Conservation (phyloP, 805 yeast genomes). For the Torulaspora franciscae region DNA sequence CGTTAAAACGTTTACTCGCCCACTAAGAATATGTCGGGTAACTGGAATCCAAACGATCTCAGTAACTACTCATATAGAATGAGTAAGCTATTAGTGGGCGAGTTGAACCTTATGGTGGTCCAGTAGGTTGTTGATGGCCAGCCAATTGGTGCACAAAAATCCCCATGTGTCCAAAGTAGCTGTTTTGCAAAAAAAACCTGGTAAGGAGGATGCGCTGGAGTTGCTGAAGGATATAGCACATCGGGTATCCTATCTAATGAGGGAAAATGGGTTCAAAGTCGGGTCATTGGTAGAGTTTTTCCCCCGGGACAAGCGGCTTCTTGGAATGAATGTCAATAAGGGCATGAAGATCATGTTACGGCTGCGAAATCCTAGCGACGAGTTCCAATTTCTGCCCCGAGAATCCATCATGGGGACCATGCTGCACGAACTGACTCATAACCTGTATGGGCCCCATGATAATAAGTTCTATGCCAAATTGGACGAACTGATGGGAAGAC, state of each 20-base stretch:
- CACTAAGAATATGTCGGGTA: neutral
- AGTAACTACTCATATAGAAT: too few species aligned
- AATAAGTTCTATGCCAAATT: constrained; percentile 57
- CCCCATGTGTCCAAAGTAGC: constrained; percentile 36
- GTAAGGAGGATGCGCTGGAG: constrained; percentile 48
- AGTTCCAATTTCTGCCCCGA: constrained; percentile 52
- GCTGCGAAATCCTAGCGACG: constrained; percentile 55
- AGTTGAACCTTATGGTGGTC: neutral
- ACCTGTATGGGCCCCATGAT: constrained; percentile 76
- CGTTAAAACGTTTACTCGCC: constrained; percentile 1
- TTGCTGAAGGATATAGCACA: constrained; percentile 64
- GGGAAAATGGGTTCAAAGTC: constrained; percentile 59
- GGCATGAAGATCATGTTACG: constrained; percentile 73
- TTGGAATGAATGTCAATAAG: constrained; percentile 77
- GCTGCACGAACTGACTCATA: constrained; percentile 86
- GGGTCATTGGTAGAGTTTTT: constrained; percentile 71
- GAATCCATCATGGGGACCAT: constrained; percentile 71
- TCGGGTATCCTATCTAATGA: constrained; percentile 74
- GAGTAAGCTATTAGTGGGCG: neutral
- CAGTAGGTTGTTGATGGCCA: neutral
- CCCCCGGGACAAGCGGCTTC: constrained; percentile 58
- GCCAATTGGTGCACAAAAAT: constrained; percentile 14
- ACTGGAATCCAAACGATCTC: neutral
- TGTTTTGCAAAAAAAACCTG: constrained; percentile 47
- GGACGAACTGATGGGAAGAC: constrained; percentile 55